Evolutionary conservation across 805 yeast species (phyloP).

Genomic region (Kockiozyma suomiensis): DNA sequence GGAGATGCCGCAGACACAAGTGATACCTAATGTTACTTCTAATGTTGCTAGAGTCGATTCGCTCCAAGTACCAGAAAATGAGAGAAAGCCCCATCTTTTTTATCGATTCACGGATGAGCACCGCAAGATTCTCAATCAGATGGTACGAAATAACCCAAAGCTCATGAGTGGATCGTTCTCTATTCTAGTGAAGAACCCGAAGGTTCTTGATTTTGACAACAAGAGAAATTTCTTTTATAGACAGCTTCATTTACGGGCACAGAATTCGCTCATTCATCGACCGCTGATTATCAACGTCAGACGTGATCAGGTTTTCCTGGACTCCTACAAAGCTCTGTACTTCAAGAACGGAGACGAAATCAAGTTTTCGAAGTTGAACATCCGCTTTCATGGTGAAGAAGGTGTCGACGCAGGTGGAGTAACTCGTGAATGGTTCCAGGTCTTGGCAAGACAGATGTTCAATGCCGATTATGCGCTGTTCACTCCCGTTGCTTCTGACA

Average conservation of each 20-base stretch:
- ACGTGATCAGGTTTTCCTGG: constrained; percentile 89
- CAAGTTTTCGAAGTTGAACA: constrained; percentile 69
- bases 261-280: constrained; percentile 40
- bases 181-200: constrained; percentile 82
- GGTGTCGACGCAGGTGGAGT: constrained; percentile 99
- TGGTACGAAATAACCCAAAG: constrained; percentile 89
- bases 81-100: constrained; percentile 49
- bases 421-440: constrained; percentile 97
- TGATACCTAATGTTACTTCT: not conserved
- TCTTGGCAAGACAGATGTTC: constrained; percentile 89
- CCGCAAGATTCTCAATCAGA: constrained; percentile 80
- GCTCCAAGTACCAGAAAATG: not conserved
- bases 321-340: constrained; percentile 80
- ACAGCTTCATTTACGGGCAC: constrained; percentile 58
- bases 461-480: constrained; percentile 93
- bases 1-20: not conserved
- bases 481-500: constrained; percentile 86
- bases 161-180: constrained; percentile 96
- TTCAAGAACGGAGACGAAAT: constrained; percentile 76
- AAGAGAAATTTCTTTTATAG: constrained; percentile 83
- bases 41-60: constrained; percentile 1
- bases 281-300: constrained; percentile 69
- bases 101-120: constrained; percentile 88
- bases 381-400: constrained; percentile 87
- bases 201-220: constrained; percentile 91